Percentiles rank a stretch among this genome's conserved stretches.
Conservation (phyloP, 495 filamentous ascomycete species). For the Usnea hakonensis region DNA sequence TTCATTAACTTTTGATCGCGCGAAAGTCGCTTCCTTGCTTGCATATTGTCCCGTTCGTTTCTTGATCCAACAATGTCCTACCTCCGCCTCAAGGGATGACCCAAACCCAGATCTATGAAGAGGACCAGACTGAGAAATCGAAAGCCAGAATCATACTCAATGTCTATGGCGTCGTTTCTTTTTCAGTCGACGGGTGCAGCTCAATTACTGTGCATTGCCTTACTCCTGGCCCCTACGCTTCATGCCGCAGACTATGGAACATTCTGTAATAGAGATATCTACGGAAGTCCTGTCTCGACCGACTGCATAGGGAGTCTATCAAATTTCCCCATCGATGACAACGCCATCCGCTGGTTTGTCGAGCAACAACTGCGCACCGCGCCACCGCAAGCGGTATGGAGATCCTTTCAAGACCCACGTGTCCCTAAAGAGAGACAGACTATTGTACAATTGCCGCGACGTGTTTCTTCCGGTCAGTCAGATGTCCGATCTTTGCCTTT, state of each 20-base stretch:
- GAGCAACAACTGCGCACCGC: conserved; percentile 2
- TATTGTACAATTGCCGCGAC: not conserved
- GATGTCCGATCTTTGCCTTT: not conserved
- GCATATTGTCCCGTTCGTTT: too few relatives aligned
- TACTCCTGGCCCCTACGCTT: not conserved
- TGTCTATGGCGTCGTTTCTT: not conserved
- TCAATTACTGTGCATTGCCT: not conserved
- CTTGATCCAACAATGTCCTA: too few relatives aligned
- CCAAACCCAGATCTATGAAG: too few relatives aligned
- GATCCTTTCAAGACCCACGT: not conserved
- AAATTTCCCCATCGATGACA: not conserved
- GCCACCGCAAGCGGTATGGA: not conserved
- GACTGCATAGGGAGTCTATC: not conserved
- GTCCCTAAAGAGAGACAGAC: not conserved
- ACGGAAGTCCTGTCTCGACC: not conserved
- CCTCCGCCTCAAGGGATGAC: too few relatives aligned
- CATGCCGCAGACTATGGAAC: not conserved
- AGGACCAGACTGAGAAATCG: not conserved
- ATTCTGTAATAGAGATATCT: not conserved
- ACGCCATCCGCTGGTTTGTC: not conserved
- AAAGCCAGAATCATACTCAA: too few relatives aligned
- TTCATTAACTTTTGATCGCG: too few relatives aligned
- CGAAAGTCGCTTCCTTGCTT: too few relatives aligned
- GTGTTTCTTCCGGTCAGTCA: not conserved
- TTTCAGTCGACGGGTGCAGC: not conserved